These are phyloP conservation scores for Penicillium sp. DNA, from an alignment of 2,329 filamentous ascomycete genomes.

Conservation along the genomic window DNA sequence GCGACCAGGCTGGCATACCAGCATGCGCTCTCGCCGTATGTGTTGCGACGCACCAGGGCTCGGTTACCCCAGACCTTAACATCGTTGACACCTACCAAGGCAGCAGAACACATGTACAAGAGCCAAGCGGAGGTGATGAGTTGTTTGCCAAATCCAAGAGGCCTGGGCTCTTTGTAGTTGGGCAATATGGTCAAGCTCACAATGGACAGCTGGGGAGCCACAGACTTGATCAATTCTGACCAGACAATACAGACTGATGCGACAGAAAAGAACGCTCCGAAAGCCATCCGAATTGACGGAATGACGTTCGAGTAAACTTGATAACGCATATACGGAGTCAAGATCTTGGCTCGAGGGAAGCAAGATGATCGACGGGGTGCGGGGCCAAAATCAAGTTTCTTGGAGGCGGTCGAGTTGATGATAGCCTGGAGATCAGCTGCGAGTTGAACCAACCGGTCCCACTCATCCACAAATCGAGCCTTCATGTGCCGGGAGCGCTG, in stretches of 20 bases:
- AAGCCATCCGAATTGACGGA: constrained; percentile 64
- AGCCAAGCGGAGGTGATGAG: constrained; percentile 84
- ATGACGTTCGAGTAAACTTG: constrained; percentile 72
- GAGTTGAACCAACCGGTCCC: constrained; percentile 74
- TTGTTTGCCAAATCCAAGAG: constrained; percentile 85
- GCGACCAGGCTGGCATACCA: constrained; percentile 96
- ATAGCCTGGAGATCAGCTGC: constrained; percentile 77
- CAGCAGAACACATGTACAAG: constrained; percentile 91
- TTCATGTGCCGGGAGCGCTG: constrained; percentile 80
- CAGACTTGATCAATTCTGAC: constrained; percentile 89
- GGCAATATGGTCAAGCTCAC: constrained; percentile 65
- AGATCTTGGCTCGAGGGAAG: constrained; percentile 57
- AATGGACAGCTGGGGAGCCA: constrained; percentile 73
- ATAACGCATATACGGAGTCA: constrained; percentile 82
- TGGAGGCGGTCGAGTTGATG: constrained; percentile 78
- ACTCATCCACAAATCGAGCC: constrained; percentile 80
- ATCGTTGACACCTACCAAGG: constrained; percentile 83
- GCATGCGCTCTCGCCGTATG: constrained; percentile 87
- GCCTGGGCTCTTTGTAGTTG: constrained; percentile 67
- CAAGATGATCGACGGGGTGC: constrained; percentile 57
- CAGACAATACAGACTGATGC: constrained; percentile 85
- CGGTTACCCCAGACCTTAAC: constrained; percentile 98
- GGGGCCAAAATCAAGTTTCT: constrained; percentile 73
- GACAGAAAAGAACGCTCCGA: constrained; percentile 68
- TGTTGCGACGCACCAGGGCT: constrained; percentile 85